Base-by-base conservation (phyloP, 2,329 filamentous ascomycete genomes). In the Cryphonectria carpinicola region DNA sequence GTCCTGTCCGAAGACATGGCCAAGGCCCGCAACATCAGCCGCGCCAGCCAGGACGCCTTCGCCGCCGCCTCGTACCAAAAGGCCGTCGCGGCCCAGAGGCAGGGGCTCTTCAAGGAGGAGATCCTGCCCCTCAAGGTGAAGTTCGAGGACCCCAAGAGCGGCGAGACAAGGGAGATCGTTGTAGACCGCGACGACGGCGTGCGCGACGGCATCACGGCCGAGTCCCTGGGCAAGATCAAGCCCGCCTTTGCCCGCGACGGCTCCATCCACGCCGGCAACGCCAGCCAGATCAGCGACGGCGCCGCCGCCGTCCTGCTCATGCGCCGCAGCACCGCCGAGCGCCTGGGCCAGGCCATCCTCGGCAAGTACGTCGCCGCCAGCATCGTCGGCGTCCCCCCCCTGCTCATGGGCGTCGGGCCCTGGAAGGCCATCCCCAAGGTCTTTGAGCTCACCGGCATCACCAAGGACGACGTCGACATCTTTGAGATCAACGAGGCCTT, bases 401-500 rank as follows among this genome's bases (percentile, higher is more conserved):
- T 98, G 70, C 91, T 98, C 76, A 98, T 99, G 96, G 96, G 96
- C 74, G 87, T 97, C 75, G 96, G 96, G 1, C 96, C 96, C 66
- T 97, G 94, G 89, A 95, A 95, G 82, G 95, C 96, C 70, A 98
- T 99, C 78, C 96, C 96, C 74, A 92, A 95, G 80, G 95, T 93
- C 4, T 90, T 98, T 70, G 88, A 93, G 80, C 95, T 96, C 81
- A 93, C 95, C 0, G 94, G 95, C 72, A 90, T 99, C 76, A 86
- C 85, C 79, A 93, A 91, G 82, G 92, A 97, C 70, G 95, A 98
- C 76, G 94, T 99, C 41, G 96, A 98, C 80, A 95, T 98, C 79
- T 98, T 89, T 79, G 96, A 99, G 88, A 98, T 99, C 87, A 99
- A 99, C 86, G 96, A 99, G 88, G 96, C 96, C 1, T 99, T 99